These are phyloP conservation scores for Candida piceae DNA, from an alignment of 805 yeast genomes.

Conservation along the genomic window DNA sequence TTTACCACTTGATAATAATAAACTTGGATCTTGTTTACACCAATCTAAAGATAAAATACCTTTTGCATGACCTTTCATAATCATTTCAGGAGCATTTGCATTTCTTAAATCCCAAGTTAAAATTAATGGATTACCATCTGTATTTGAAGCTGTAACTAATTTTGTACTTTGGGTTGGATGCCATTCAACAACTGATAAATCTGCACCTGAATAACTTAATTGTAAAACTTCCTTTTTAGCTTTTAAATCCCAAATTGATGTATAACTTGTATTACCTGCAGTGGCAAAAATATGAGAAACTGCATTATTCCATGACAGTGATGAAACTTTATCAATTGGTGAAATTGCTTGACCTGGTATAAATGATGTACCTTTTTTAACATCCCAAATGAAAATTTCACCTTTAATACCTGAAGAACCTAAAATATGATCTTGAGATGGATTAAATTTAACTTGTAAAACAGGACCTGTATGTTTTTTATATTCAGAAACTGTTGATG, in stretches of 20 bases:
- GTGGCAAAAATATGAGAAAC: slow-evolving; percentile 85
- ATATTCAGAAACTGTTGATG: slow-evolving; percentile 47
- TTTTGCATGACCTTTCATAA: slow-evolving; percentile 74
- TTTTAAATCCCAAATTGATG: slow-evolving; percentile 92
- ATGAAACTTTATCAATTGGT: slow-evolving; percentile 73
- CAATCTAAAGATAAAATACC: slow-evolving; percentile 91
- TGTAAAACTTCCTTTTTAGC: slow-evolving; percentile 85
- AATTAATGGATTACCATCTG: slow-evolving; percentile 74
- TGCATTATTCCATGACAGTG: slow-evolving; percentile 84
- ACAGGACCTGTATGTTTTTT: slow-evolving; percentile 65
- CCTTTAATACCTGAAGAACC: slow-evolving; percentile 89
- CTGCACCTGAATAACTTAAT: slow-evolving; percentile 67
- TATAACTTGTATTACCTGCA: slow-evolving; percentile 78
- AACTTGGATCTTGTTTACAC: slow-evolving; percentile 76
- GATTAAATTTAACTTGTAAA: slow-evolving; percentile 71
- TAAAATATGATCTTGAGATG: slow-evolving; percentile 61
- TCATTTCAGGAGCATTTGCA: slow-evolving; percentile 80
- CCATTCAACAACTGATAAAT: slow-evolving; percentile 85
- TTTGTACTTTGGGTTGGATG: slow-evolving; percentile 87
- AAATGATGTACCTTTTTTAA: slow-evolving; percentile 50
- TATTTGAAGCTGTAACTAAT: slow-evolving; percentile 81
- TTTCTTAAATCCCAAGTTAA: slow-evolving; percentile 93
- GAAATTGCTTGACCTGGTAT: slow-evolving; percentile 76
- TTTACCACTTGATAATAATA: slow-evolving; percentile 85
- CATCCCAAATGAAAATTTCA: slow-evolving; percentile 88